Base-by-base conservation (phyloP, 192 early-diverging fungal species). In the Mortierella antarctica region DNA sequence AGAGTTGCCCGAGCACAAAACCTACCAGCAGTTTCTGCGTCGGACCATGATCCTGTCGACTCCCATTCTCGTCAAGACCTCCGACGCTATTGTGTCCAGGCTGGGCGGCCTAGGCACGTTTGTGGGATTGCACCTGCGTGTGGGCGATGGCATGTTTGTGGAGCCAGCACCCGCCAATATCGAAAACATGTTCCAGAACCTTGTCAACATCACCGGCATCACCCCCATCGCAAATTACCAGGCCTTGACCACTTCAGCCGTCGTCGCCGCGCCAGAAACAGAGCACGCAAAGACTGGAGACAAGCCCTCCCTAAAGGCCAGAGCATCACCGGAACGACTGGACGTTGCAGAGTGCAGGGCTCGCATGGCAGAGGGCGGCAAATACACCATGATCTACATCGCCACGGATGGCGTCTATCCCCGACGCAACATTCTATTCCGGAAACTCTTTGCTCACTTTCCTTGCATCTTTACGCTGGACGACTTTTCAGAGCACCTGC, bases 381-480 rank as follows among this genome's bases (percentile, higher is more conserved):
- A 63, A 10, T 82, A 65, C 68, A 65, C 62, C n/a, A 64, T 61
- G 15, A 77, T 85, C 62, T 85, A 85, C 41, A 65, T 85, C 62
- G 79, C 83, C 1, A 85, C 79, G 14, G 79, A 85, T 58, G 65
- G 60, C n/a, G 55, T 82, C 2, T 70, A 77, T 56, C 77, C 77
- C 2, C 64, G 77, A n/a, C 69, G 77, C 47, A 80, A 80, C 53
- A 80, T 72, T 23, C 47, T 80, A 10, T 80, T 80, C 70, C 77
- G 77, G 39, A 80, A 80, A 21, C 54, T 88, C 42, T 85, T 85
- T 50, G 67, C 73, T 10, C 76, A 82, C 31, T 90, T 87, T 57
- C 86, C 86, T 18, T 90, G 89, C 63, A 73, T 85, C 50, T 90
- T 88, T 61, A 83, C 84, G 14, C 59, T 90, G 41, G 67, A 68